Evolutionary conservation across 129 eudicot species (phyloP).

Genomic region (Chrysanthemum makinoi): DNA sequence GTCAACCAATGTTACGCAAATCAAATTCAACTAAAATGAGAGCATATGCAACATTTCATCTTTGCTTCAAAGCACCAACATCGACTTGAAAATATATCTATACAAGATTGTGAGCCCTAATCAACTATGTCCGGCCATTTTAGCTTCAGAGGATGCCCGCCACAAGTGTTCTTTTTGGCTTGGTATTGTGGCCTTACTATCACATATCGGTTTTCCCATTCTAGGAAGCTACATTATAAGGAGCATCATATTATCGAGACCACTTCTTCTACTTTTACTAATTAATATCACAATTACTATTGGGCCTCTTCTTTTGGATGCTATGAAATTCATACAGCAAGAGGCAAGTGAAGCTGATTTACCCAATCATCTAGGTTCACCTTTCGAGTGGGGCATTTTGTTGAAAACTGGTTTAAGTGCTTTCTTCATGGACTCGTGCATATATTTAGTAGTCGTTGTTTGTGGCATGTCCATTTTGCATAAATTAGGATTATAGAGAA

Average conservation of each 20-base stretch:
- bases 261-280: constrained; percentile 62
- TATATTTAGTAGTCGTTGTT: constrained; percentile 52
- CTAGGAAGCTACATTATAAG: constrained; percentile 41
- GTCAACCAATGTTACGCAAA: constrained; percentile 12
- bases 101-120: constrained; percentile 33
- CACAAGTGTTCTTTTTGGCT: constrained; percentile 44
- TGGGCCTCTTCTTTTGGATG: constrained; percentile 42
- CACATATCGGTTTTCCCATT: constrained; percentile 58
- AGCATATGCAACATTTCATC: background rate
- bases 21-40: constrained; percentile 18
- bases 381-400: constrained; percentile 62
- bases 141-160: constrained; percentile 54
- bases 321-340: constrained; percentile 26
- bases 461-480: constrained; percentile 54
- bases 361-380: constrained; percentile 50
- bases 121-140: constrained; percentile 51
- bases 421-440: constrained; percentile 70
- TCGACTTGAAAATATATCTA: constrained; percentile 25
- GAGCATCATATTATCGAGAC: constrained; percentile 50
- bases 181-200: constrained; percentile 58
- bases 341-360: constrained; percentile 31
- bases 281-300: constrained; percentile 56
- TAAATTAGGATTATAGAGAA: constrained; percentile 42
- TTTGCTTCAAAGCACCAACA: constrained; percentile 14
- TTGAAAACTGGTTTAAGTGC: constrained; percentile 52